These are phyloP conservation scores for Globisporangium okanoganense DNA, from an alignment of 352 stramenopile genomes.

Conservation along the genomic window DNA sequence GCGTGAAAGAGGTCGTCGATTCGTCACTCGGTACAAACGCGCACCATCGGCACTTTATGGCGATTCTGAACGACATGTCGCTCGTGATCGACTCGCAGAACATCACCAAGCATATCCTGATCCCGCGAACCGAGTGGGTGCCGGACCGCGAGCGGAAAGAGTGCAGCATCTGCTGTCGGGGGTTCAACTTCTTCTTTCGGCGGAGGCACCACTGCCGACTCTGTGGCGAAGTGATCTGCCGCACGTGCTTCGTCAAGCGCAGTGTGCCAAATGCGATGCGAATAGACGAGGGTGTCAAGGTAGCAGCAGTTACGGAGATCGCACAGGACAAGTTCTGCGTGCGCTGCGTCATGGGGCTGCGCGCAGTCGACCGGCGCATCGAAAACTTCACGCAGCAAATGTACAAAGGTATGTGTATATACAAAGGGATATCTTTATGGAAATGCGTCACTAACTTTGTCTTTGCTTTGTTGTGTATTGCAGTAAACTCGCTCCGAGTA, in stretches of 20 bases:
- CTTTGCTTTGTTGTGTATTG: neutral
- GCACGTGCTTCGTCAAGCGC: constrained; percentile 43
- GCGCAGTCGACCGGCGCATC: constrained; percentile 30
- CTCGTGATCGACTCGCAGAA: constrained; percentile 53
- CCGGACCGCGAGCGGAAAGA: constrained; percentile 24
- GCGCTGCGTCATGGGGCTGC: constrained; percentile 44
- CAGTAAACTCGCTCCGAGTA: constrained; percentile 16
- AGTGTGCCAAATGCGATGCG: constrained; percentile 17
- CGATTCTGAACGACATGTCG: constrained; percentile 47
- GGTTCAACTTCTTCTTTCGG: constrained; percentile 23
- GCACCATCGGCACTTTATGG: constrained; percentile 43
- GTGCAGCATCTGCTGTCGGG: constrained; percentile 22
- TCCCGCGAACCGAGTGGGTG: constrained; percentile 30
- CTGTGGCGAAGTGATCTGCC: constrained; percentile 49
- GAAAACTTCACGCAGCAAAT: constrained; percentile 29
- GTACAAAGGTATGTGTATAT: constrained; percentile 21
- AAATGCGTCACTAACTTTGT: neutral
- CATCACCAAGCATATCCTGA: constrained; percentile 33
- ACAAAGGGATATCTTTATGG: neutral
- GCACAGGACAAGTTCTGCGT: constrained; percentile 56
- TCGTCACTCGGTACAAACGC: constrained; percentile 34
- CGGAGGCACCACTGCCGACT: constrained; percentile 47
- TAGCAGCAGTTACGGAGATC: constrained; percentile 8
- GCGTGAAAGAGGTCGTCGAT: constrained; percentile 24
- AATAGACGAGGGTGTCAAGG: neutral